Conservation (phyloP, 2,329 filamentous ascomycete genomes). For the Pseudogymnoascus sp. region DNA sequence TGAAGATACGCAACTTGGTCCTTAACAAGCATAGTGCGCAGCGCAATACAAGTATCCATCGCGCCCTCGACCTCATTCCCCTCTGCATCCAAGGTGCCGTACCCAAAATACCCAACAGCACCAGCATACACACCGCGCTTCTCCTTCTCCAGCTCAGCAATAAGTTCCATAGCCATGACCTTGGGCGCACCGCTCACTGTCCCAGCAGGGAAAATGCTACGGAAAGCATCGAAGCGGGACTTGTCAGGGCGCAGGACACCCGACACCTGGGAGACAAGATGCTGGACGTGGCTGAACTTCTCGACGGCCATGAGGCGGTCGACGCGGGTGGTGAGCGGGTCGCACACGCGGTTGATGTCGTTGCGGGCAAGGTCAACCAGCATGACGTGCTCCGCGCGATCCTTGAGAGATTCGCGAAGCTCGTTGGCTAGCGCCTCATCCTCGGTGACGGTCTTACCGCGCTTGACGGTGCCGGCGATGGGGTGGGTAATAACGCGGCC, state of each 20-base stretch:
- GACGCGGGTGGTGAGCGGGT: conserved; percentile 80
- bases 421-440: conserved; percentile 72
- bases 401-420: conserved; percentile 73
- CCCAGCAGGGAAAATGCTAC: conserved; percentile 92
- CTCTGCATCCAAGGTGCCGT: conserved; percentile 58
- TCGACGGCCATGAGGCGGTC: conserved; percentile 92
- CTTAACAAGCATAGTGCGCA: conserved; percentile 86
- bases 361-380: conserved; percentile 92
- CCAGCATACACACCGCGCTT: conserved; percentile 94
- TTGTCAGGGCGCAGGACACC: conserved; percentile 75
- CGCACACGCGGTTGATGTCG: conserved; percentile 91
- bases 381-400: conserved; percentile 95
- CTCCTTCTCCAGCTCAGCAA: conserved; percentile 86
- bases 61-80: conserved; percentile 65
- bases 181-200: conserved; percentile 95
- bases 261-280: conserved; percentile 91
- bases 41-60: conserved; percentile 74
- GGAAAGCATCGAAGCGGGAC: conserved; percentile 90
- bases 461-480: conserved; percentile 89
- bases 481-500: conserved; percentile 91
- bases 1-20: conserved; percentile 88
- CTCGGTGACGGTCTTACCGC: conserved; percentile 71
- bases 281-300: conserved; percentile 94
- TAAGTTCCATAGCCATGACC: conserved; percentile 93
- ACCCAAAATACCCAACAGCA: conserved; percentile 94